Percentiles rank a stretch among this genome's conserved stretches.
These are phyloP conservation scores for Xylariaceae sp. DNA, from an alignment of 2,329 filamentous ascomycete genomes.

Conservation along the genomic window DNA sequence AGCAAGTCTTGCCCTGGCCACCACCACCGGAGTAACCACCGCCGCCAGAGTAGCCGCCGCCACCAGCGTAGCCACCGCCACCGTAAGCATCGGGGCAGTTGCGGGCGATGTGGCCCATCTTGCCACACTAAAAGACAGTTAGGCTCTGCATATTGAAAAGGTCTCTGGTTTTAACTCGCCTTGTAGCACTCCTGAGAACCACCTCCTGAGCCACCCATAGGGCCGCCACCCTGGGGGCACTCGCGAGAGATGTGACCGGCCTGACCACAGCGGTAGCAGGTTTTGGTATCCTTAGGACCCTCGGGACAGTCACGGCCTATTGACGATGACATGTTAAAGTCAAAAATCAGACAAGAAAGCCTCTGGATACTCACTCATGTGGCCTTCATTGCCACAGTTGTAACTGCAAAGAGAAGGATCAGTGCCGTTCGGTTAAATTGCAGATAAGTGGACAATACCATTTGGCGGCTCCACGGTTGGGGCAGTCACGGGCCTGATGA, in stretches of 20 bases:
- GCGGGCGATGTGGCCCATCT: constrained; percentile 92
- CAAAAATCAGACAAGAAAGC: constrained; percentile 4
- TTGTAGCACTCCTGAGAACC: constrained; percentile 83
- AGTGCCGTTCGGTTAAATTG: not conserved
- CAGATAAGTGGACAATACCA: constrained; percentile 54
- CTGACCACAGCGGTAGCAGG: constrained; percentile 75
- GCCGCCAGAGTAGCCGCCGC: constrained; percentile 43
- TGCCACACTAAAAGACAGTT: constrained; percentile 65
- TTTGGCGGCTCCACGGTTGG: constrained; percentile 76
- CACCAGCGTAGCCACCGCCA: constrained; percentile 44
- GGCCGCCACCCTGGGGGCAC: constrained; percentile 56
- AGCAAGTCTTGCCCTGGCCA: constrained; percentile 75
- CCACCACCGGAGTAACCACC: constrained; percentile 41
- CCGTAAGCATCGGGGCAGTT: constrained; percentile 70
- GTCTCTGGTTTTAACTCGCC: constrained; percentile 33
- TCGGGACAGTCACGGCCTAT: constrained; percentile 84
- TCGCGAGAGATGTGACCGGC: constrained; percentile 90
- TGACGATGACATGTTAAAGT: constrained; percentile 18
- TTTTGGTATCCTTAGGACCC: constrained; percentile 80
- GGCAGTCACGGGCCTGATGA: constrained; percentile 74
- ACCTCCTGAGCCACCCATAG: constrained; percentile 43
- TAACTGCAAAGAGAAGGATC: constrained; percentile 29
- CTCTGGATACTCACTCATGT: constrained; percentile 62
- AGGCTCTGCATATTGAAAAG: not conserved
- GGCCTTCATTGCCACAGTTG: constrained; percentile 56